phyloP scores from a whole-genome alignment of 2,329 filamentous ascomycete species.

The Microsporum audouinii region DNA sequence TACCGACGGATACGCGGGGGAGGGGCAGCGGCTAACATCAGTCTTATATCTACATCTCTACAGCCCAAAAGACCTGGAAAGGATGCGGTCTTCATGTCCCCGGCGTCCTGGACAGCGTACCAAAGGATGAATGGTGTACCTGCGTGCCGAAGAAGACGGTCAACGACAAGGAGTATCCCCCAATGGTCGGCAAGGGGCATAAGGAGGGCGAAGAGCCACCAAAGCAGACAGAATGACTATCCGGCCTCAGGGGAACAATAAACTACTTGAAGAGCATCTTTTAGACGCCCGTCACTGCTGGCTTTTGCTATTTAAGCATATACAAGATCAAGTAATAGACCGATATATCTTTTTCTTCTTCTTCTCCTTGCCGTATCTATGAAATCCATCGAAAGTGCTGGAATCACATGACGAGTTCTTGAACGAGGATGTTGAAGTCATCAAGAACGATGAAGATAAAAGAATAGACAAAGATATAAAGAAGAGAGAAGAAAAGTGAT shows the following conservation, averaged over 20 bases:
- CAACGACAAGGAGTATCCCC: slow-evolving; percentile 43
- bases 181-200: slow-evolving; percentile 33
- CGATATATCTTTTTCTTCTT: neutral
- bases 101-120: slow-evolving; percentile 42
- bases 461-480: neutral
- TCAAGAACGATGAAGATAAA: neutral
- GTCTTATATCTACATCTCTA: neutral
- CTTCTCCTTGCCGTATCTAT: neutral
- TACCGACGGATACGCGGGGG: neutral
- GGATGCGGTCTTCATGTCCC: slow-evolving; percentile 44
- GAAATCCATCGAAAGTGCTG: neutral
- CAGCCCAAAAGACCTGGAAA: slow-evolving; percentile 41
- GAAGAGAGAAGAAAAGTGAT: neutral
- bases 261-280: slow-evolving; percentile 1
- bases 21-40: neutral
- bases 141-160: slow-evolving; percentile 45
- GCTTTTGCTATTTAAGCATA: neutral
- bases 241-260: neutral
- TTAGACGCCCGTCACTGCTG: neutral
- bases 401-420: neutral
- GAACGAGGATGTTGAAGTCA: too few species aligned
- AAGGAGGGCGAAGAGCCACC: slow-evolving; percentile 6
- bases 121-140: slow-evolving; percentile 42
- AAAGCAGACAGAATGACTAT: neutral
- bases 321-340: neutral